Conservation (phyloP, 164 flowering plant species). For the Chimonanthus salicifolius region DNA sequence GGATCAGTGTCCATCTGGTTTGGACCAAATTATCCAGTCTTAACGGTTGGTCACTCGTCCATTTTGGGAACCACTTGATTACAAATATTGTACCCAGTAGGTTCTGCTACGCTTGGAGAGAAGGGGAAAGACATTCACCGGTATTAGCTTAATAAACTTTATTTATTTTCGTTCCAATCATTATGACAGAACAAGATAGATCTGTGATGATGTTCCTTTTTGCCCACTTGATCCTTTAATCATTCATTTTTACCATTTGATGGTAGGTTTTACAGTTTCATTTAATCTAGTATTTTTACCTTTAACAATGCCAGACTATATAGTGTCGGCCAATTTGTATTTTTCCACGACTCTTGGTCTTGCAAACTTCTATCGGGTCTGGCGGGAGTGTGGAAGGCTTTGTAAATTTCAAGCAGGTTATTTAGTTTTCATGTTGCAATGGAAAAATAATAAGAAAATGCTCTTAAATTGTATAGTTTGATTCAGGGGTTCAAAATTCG, state of each 20-base stretch:
- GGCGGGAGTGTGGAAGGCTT: background rate
- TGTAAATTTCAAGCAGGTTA: background rate
- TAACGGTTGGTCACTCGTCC: no score
- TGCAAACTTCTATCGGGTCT: no score
- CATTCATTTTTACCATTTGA: no score
- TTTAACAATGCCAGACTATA: background rate
- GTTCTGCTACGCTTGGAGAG: background rate
- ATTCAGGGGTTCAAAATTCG: no score
- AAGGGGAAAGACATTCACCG: background rate
- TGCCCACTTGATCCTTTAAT: no score
- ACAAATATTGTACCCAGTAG: no score
- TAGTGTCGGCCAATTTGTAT: background rate
- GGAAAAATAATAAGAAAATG: background rate
- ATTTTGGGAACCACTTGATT: no score
- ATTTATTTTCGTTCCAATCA: background rate
- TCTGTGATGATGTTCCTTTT: background rate
- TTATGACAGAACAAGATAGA: background rate
- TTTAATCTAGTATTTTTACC: background rate
- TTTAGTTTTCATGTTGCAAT: background rate
- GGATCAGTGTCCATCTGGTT: no score
- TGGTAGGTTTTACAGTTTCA: background rate
- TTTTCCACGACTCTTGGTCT: no score
- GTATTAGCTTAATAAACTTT: background rate
- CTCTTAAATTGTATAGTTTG: background rate
- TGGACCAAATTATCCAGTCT: no score